phyloP scores from a whole-genome alignment of 768 basidiomycete species.

The Suillus discolor region DNA sequence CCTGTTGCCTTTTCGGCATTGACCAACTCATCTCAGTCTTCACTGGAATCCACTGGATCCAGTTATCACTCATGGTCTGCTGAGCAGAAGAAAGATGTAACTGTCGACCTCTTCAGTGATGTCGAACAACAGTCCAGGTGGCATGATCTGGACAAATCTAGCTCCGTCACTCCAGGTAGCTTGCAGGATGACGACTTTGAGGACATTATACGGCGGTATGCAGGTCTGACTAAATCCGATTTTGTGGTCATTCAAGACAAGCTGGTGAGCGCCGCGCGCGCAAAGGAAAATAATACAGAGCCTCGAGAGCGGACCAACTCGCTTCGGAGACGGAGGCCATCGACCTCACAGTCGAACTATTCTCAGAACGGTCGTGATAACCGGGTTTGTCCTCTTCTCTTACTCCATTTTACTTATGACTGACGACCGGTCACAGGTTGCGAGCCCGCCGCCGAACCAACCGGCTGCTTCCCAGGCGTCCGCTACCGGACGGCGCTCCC shows the following conservation, averaged over 20 bases:
- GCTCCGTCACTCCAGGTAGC: constrained; percentile 49
- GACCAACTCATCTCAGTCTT: constrained; percentile 76
- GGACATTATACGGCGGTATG: constrained; percentile 63
- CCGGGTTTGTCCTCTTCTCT: constrained; percentile 31
- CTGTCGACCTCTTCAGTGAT: constrained; percentile 56
- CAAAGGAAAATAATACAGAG: constrained; percentile 59
- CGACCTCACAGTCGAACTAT: constrained; percentile 83
- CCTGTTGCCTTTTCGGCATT: constrained; percentile 70
- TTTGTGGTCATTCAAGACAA: constrained; percentile 75
- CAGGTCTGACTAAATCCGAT: constrained; percentile 71
- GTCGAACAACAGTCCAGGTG: constrained; percentile 54
- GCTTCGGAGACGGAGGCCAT: constrained; percentile 74
- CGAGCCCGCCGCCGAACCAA: constrained; percentile 57
- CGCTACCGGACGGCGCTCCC: constrained; percentile 29
- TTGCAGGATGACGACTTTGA: constrained; percentile 64
- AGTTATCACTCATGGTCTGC: constrained; percentile 85
- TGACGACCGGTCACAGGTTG: constrained; percentile 41
- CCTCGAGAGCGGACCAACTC: constrained; percentile 66
- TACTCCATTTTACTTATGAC: constrained; percentile 4
- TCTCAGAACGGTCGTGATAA: constrained; percentile 54
- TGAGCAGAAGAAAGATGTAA: constrained; percentile 53
- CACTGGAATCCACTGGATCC: constrained; percentile 78
- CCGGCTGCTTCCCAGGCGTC: constrained; percentile 37
- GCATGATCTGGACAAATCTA: constrained; percentile 65
- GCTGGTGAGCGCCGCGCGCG: constrained; percentile 62